Base-by-base conservation (phyloP, 108 stramenopile genomes). In the Schizochytrium sp. region DNA sequence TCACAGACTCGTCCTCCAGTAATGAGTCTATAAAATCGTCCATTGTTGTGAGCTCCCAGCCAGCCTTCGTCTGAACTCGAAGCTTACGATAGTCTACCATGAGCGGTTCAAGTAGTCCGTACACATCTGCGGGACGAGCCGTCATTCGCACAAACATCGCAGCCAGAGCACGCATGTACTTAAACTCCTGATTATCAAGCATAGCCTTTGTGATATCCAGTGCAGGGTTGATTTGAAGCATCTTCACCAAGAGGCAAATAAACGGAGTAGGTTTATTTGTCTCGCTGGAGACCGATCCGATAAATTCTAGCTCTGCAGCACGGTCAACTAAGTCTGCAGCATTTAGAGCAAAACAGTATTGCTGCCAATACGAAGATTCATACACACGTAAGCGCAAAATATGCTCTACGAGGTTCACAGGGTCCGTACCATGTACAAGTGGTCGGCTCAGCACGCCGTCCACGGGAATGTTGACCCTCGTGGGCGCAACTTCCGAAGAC, bases 371-470 rank as follows among this genome's bases (percentile, higher is more conserved):
- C 49, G 69, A 56, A 19, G 56, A 72, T 5, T 61, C 60, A 50
- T 91, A 97, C 42, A 99, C 98, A 89, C 97, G 97, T 93, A 97
- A 95, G 2, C 99, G 95, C 17, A 97, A 97, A 88, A 99, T 98
- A 93, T 98, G 98, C 92, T 99, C 99, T 91, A 99, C 95, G 46
- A 99, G 91, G 89, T 98, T 97, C 93, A 99, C 98, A 55, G 99
- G 98, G 90, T 99, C 97, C n/a, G 97, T 97, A 2, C 99, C 99
- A 90, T 98, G 98, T 45, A 99, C 95, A 42, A 69, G 64, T 44
- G 64, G 64, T 44, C 64, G 7, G 12, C 1, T 69, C 64, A 69
- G 64, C 64, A 38, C 64, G 64, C 64, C 64, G 28, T 69, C 64
- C 57, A 58, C 57, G 57, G 57, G 57, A 10, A 58, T 58, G 13